Base-by-base conservation (phyloP, 139 green algal genomes). In the Tetradesmus lagerheimii region DNA sequence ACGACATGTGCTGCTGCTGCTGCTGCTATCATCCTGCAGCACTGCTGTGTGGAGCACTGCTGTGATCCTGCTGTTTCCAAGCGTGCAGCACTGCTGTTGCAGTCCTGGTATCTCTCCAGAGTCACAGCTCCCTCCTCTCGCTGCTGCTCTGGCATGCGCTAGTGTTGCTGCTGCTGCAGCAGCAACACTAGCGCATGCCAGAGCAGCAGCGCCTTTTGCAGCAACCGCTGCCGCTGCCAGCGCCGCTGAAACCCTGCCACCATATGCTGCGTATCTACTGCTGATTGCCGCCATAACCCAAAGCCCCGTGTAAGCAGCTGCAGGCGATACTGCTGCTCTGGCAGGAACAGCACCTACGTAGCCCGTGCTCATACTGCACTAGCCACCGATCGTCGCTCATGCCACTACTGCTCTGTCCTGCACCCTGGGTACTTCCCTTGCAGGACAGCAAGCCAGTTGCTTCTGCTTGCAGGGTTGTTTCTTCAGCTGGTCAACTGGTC, bases 161-260 rank as follows among this genome's bases (percentile, higher is more conserved):
- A n/a, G n/a, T n/a, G n/a, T n/a, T n/a, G n/a, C n/a, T n/a, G n/a
- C 64, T 88, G 83, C 38, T 75, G 37, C 64, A 88, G 25, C 38
- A 88, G 62, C 27, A 80, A 16, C 38, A 81, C 62, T 25, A 88
- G 25, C 3, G 43, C 64, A 9, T 38, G 83, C 83, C 83, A 88
- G 11, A 88, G 38, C 20, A 88, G 57, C 62, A 88, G 4, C 20
- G 83, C 39, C 64, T 80, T 80, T 38, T 43, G 83, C 83, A 88
- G 83, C 83, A 88, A 64, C 38, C 64, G 83, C 83, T 80, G 83
- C 64, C n/a, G 41, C 83, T 80, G 83, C 83, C 83, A 87, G 47
- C 64, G 71, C 43, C 5, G 2, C 35, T 27, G 71, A 14, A 88
- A 80, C 4, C 43, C 8, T n/a, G 41, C 57, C 38, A 88, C 38